Conservation (phyloP, 345 rosid genomes). For the Reutealis trisperma region DNA sequence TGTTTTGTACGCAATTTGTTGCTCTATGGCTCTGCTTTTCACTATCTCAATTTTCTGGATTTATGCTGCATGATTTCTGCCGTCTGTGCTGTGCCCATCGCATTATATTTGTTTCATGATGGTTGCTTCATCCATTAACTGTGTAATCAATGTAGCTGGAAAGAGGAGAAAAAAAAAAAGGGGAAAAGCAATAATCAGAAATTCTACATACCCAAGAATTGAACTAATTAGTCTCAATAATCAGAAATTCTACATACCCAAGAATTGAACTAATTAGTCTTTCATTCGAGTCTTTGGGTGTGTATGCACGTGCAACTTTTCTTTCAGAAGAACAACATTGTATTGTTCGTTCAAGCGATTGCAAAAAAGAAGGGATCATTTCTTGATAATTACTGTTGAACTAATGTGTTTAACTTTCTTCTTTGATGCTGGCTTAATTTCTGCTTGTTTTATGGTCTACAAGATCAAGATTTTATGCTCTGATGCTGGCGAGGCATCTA, state of each 20-base stretch:
- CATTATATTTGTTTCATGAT: background rate
- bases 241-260: too few species aligned
- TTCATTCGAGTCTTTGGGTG: background rate
- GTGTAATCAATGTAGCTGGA: background rate
- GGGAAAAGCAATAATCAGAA: background rate
- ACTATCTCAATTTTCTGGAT: background rate
- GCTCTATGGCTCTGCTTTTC: background rate
- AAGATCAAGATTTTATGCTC: background rate
- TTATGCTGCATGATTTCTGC: background rate
- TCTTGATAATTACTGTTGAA: background rate
- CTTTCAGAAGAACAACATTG: background rate
- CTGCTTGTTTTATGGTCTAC: constrained; percentile 15
- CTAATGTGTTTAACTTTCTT: background rate
- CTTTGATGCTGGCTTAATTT: background rate
- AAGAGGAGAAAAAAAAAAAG: too few species aligned
- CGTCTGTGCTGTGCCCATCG: background rate
- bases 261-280: background rate
- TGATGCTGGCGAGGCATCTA: background rate
- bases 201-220: too few species aligned
- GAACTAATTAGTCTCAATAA: background rate
- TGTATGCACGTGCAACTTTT: background rate
- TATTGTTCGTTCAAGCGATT: background rate
- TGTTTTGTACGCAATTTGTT: background rate
- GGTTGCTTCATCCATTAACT: background rate
- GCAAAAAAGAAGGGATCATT: background rate